These are phyloP conservation scores for Lasiodiplodia sp. DNA, from an alignment of 2,329 filamentous ascomycete genomes.

Conservation along the genomic window DNA sequence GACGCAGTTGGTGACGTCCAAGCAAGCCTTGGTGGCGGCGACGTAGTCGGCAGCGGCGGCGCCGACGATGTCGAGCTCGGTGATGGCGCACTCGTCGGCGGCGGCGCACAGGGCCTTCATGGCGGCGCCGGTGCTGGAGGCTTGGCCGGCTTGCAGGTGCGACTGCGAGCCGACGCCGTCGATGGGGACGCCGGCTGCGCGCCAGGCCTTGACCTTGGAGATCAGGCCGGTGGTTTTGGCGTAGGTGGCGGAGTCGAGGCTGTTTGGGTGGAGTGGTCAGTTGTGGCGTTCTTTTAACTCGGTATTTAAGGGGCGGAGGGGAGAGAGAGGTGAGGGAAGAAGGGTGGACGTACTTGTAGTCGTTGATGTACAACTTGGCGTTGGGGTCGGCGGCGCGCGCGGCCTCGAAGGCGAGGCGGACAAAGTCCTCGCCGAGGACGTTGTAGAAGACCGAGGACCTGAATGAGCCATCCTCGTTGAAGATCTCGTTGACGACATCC, in stretches of 20 bases:
- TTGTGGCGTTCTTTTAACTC: slow-evolving; percentile 41
- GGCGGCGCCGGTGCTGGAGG: slow-evolving; percentile 56
- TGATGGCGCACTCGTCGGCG: slow-evolving; percentile 67
- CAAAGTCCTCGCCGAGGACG: slow-evolving; percentile 74
- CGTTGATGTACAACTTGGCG: slow-evolving; percentile 79
- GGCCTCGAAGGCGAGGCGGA: slow-evolving; percentile 73
- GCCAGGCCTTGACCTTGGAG: slow-evolving; percentile 68
- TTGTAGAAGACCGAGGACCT: slow-evolving; percentile 70
- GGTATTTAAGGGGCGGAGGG: background rate
- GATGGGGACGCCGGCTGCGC: slow-evolving; percentile 67
- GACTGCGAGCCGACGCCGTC: slow-evolving; percentile 69
- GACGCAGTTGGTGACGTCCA: slow-evolving; percentile 65
- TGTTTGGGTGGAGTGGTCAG: slow-evolving; percentile 41
- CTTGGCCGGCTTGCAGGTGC: slow-evolving; percentile 59
- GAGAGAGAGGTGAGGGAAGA: background rate
- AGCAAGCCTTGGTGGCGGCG: slow-evolving; percentile 62
- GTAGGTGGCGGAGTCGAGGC: slow-evolving; percentile 67
- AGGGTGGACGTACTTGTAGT: slow-evolving; percentile 57
- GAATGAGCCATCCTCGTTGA: slow-evolving; percentile 66
- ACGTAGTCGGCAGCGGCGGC: slow-evolving; percentile 65
- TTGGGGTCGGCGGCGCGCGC: slow-evolving; percentile 71
- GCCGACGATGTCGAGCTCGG: slow-evolving; percentile 71
- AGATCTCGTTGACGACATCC: slow-evolving; percentile 72
- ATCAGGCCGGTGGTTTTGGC: slow-evolving; percentile 66
- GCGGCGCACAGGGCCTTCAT: slow-evolving; percentile 61